Evolutionary conservation across 192 early-diverging fungal species (phyloP).

Genomic region (Backusella luteola): DNA sequence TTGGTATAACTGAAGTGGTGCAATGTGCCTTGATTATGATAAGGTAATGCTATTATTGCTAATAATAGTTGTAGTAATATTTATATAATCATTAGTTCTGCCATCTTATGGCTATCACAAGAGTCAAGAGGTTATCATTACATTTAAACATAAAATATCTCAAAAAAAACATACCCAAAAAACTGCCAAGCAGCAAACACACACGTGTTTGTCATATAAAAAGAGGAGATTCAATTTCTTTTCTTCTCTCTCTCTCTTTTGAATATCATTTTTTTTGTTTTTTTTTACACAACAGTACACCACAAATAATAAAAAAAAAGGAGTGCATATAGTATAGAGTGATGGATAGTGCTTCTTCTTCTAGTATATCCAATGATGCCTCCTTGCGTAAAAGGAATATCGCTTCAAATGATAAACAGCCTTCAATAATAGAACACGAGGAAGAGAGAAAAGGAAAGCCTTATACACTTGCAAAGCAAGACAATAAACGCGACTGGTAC

Average conservation of each 20-base stretch:
- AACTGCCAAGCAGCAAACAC: neutral
- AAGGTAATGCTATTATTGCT: neutral
- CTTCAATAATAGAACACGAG: neutral
- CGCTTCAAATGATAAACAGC: neutral
- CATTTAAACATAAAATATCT: neutral
- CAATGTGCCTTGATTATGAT: constrained; percentile 16
- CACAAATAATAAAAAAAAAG: neutral
- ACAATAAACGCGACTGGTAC: constrained; percentile 22
- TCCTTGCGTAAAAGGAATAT: constrained; percentile 6
- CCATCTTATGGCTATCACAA: neutral
- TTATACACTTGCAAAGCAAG: neutral
- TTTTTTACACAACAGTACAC: neutral
- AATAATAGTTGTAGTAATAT: too few species aligned
- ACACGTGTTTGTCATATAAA: neutral
- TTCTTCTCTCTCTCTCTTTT: too few species aligned
- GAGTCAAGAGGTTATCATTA: neutral
- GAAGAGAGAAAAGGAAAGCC: neutral
- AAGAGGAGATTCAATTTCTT: neutral
- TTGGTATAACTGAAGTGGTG: constrained; percentile 9
- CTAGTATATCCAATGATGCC: neutral
- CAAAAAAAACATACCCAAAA: neutral
- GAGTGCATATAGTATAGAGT: neutral
- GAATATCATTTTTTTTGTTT: too few species aligned
- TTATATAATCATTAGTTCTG: neutral
- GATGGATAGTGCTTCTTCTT: constrained; percentile 5